Evolutionary conservation across 106 monocot species (phyloP), one percentile per base, ranked within the genome.

Genomic region (Dioscorea zingiberensis): DNA sequence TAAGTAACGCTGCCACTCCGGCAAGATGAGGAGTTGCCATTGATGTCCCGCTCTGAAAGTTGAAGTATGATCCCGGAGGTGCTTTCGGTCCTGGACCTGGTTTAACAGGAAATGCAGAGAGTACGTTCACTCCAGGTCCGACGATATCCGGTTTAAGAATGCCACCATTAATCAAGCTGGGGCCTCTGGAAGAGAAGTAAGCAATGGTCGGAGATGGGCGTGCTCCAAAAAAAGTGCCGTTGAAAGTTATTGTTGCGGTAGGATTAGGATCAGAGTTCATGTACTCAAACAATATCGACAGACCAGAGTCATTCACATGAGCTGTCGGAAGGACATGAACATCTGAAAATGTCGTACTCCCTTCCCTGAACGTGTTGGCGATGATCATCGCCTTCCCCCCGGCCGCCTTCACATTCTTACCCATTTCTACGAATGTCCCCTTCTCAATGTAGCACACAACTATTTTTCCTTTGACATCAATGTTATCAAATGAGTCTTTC

Each of bases 11-110:
- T 13, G 44, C 63, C 44, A 63, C 44, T 1, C 63, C 44, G 44
- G 44, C 21, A 19, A 63, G 7, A 23, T 63, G 63, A 46, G 63
- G 63, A n/a, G n/a, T 11, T 7, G 63, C 38, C 63, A 63, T 63
- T n/a, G 63, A 63, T 13, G 63, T 63, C n/a, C 63, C 84, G 4
- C 68, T 69, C 21, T 61, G 14, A 11, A 74, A 46, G 19, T 74
- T 56, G 70, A 74, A 83, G 18, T 27, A 47, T 1, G 25, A 63
- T 10, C 7, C 11, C 3, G 0, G 53, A 9, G 38, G 38, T 38
- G 38, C 3, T 38, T 38, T 38, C 6, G 51, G 18, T 16, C 19
- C 4, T 5, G 51, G 51, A 13, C 27, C 27, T 32, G 44, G 21
- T 13, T 44, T n/a, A 38, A 44, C 6, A 13, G 62, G 62, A 15